Percentiles rank a stretch among this genome's conserved stretches.
phyloP scores from a whole-genome alignment of 345 rosid genomes.

The Noccaea bulbosa region DNA sequence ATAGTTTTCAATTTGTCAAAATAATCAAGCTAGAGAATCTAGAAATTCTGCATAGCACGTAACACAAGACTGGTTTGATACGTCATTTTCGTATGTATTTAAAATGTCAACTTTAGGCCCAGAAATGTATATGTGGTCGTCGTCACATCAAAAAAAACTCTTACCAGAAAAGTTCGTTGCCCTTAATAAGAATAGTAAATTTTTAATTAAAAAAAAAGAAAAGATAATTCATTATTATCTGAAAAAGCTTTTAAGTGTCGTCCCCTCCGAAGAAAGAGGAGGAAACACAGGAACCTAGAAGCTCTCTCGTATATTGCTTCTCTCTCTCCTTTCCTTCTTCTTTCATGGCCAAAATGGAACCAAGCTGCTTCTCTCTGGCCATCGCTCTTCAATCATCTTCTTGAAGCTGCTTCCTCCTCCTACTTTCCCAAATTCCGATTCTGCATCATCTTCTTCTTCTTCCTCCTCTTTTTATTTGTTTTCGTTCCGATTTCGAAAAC shows the following conservation, averaged over 20 bases:
- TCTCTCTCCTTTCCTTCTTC: slow-evolving; percentile 24
- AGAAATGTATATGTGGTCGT: slow-evolving; percentile 27
- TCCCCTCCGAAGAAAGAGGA: slow-evolving; percentile 26
- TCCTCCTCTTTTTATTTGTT: not conserved
- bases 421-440: not conserved
- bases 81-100: slow-evolving; percentile 16
- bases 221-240: too few species aligned
- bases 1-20: slow-evolving; percentile 25
- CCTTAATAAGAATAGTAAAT: slow-evolving; percentile 1
- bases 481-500: not conserved
- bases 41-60: slow-evolving; percentile 33
- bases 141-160: slow-evolving; percentile 28
- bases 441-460: not conserved
- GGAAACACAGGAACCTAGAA: slow-evolving; percentile 30
- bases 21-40: slow-evolving; percentile 4
- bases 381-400: slow-evolving; percentile 28
- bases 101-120: slow-evolving; percentile 16
- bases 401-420: slow-evolving; percentile 2
- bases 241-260: slow-evolving; percentile 16
- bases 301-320: slow-evolving; percentile 12
- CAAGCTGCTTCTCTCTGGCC: slow-evolving; percentile 39
- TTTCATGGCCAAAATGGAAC: slow-evolving; percentile 32
- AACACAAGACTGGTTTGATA: slow-evolving; percentile 4
- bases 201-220: not conserved
- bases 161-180: slow-evolving; percentile 42